Evolutionary conservation across 2,329 filamentous ascomycete species (phyloP).

Genomic region (Fusarium fujikuroi): DNA sequence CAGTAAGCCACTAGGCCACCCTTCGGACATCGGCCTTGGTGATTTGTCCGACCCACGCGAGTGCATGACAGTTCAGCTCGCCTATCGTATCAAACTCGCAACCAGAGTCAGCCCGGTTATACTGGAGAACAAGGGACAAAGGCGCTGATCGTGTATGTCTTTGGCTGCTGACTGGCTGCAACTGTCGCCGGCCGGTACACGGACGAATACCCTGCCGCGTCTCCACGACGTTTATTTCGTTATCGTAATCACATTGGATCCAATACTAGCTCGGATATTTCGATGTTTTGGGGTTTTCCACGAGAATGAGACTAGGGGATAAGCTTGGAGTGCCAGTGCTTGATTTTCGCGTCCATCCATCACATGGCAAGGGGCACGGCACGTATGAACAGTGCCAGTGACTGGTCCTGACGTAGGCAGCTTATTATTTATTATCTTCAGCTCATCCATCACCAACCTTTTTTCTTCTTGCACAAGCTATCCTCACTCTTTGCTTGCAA

Average conservation of each 20-base stretch:
- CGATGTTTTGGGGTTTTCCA: conserved; percentile 2
- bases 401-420: conserved; percentile 11
- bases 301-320: background rate
- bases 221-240: background rate
- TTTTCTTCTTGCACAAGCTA: background rate
- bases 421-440: conserved; percentile 9
- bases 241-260: background rate
- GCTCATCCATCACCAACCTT: background rate
- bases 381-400: background rate
- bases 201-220: conserved; percentile 24
- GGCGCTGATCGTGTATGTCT: conserved; percentile 28
- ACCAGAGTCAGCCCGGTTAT: conserved; percentile 17
- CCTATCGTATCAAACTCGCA: conserved; percentile 9
- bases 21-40: conserved; percentile 47
- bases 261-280: conserved; percentile 1
- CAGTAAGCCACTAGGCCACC: conserved; percentile 1
- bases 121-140: background rate
- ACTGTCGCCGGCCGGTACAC: conserved; percentile 22
- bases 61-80: conserved; percentile 24
- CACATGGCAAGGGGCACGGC: background rate
- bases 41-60: conserved; percentile 38
- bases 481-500: background rate
- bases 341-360: background rate
- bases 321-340: background rate
- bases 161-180: conserved; percentile 7